Evolutionary conservation across 192 early-diverging fungal species (phyloP).

Genomic region (Podila clonocystis): DNA sequence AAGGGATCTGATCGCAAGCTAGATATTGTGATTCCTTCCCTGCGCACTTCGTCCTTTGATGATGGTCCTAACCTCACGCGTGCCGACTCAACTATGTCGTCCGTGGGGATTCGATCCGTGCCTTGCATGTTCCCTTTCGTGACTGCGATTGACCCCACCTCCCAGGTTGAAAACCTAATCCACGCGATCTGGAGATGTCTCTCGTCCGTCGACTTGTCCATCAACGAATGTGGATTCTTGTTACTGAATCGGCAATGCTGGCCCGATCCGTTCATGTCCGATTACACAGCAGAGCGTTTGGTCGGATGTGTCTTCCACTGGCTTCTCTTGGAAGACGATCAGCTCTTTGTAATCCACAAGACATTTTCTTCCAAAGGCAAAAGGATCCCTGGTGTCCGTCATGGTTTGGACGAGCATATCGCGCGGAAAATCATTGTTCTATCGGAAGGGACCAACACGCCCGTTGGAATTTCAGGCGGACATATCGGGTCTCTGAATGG

Average conservation of each 20-base stretch:
- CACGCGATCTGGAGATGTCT: conserved; percentile 61
- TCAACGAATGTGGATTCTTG: conserved; percentile 66
- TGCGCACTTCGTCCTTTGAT: conserved; percentile 23
- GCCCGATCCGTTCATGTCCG: conserved; percentile 68
- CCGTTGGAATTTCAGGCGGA: background rate
- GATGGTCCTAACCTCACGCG: conserved; percentile 1
- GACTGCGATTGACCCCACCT: conserved; percentile 61
- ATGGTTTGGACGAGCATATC: conserved; percentile 41
- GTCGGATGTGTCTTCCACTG: conserved; percentile 58
- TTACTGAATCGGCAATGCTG: conserved; percentile 61
- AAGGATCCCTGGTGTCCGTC: conserved; percentile 44
- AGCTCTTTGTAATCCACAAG: conserved; percentile 56
- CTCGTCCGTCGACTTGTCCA: conserved; percentile 56
- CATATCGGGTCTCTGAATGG: background rate
- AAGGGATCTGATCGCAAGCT: background rate
- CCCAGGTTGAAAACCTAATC: conserved; percentile 62
- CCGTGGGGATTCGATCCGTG: conserved; percentile 8
- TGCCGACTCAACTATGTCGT: background rate
- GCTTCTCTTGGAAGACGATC: conserved; percentile 63
- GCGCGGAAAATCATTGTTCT: conserved; percentile 3
- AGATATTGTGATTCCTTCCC: conserved; percentile 4
- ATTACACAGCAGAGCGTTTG: conserved; percentile 59
- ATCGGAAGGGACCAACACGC: background rate
- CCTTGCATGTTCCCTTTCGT: conserved; percentile 61
- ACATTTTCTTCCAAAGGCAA: conserved; percentile 54